Percentiles rank a stretch among this genome's conserved stretches.
Evolutionary conservation across 2,329 filamentous ascomycete species (phyloP).

Genomic region (Fusarium sp.): DNA sequence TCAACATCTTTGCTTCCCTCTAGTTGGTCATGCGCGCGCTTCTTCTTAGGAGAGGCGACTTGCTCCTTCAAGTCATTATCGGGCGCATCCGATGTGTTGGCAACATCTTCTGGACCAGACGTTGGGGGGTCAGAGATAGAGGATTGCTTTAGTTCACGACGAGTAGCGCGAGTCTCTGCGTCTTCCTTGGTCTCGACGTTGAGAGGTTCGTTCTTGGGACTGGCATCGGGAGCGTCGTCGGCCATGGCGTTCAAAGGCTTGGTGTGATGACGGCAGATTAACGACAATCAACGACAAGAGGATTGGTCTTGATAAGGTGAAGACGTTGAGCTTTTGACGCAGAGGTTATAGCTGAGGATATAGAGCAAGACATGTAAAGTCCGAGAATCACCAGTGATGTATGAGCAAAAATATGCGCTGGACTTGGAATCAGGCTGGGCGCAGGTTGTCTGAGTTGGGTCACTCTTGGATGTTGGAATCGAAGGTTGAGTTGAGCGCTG

Average conservation of each 20-base stretch:
- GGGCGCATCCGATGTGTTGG: slow-evolving; percentile 44
- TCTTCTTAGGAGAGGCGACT: slow-evolving; percentile 71
- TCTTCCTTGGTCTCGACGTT: slow-evolving; percentile 60
- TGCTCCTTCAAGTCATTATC: slow-evolving; percentile 56
- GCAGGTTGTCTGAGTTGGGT: slow-evolving; percentile 34
- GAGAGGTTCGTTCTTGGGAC: slow-evolving; percentile 48
- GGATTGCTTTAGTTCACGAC: slow-evolving; percentile 71
- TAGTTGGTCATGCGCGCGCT: slow-evolving; percentile 67
- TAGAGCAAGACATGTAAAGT: neutral
- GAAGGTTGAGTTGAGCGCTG: slow-evolving; percentile 34
- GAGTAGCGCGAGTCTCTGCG: slow-evolving; percentile 68
- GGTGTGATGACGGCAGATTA: slow-evolving; percentile 24
- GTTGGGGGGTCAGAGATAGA: slow-evolving; percentile 62
- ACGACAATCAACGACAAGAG: neutral
- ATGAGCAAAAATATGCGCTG: slow-evolving; percentile 9
- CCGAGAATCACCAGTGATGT: neutral
- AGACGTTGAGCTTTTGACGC: neutral
- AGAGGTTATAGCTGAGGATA: neutral
- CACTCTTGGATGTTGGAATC: slow-evolving; percentile 26
- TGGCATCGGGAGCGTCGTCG: slow-evolving; percentile 53
- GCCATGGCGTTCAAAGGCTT: slow-evolving; percentile 49
- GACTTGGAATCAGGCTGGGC: slow-evolving; percentile 23
- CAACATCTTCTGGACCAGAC: slow-evolving; percentile 41
- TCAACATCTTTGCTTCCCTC: slow-evolving; percentile 57
- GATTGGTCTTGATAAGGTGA: neutral